Percentiles rank a stretch among this genome's conserved stretches.
Evolutionary conservation across 2,329 filamentous ascomycete species (phyloP).

Genomic region (Pseudogymnoascus sp.): DNA sequence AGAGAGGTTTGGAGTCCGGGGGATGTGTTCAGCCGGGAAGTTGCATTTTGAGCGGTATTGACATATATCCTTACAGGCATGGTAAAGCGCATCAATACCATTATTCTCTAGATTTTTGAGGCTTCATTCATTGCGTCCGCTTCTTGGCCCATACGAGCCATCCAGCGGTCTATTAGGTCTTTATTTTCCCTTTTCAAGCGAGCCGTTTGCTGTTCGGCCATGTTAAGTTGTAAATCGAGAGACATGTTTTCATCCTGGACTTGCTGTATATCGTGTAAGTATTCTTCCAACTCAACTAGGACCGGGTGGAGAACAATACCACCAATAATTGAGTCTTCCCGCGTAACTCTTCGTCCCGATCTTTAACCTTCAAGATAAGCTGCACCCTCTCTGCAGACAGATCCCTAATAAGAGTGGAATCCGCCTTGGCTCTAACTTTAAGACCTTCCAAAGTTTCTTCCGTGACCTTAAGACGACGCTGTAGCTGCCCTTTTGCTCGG

Average conservation of each 20-base stretch:
- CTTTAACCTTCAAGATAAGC: conserved; percentile 61
- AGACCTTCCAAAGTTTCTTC: conserved; percentile 58
- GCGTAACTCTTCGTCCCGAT: conserved; percentile 76
- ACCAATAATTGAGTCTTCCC: conserved; percentile 79
- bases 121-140: conserved; percentile 76
- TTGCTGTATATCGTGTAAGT: conserved; percentile 41
- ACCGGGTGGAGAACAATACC: conserved; percentile 35
- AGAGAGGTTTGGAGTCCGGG: conserved; percentile 3
- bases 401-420: conserved; percentile 52
- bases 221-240: conserved; percentile 77
- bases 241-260: conserved; percentile 91
- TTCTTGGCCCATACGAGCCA: conserved; percentile 78
- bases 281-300: background rate
- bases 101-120: conserved; percentile 7
- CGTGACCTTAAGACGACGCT: conserved; percentile 54
- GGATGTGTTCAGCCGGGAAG: background rate
- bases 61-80: conserved; percentile 7
- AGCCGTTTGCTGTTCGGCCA: conserved; percentile 69
- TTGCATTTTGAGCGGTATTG: background rate
- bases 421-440: conserved; percentile 51
- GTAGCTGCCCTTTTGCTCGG: conserved; percentile 62
- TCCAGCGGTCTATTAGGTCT: conserved; percentile 84
- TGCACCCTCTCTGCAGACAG: conserved; percentile 56
- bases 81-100: conserved; percentile 5
- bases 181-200: conserved; percentile 76